These are phyloP conservation scores for Ogataea thermomethanolica DNA, from an alignment of 805 yeast species.

Conservation along the genomic window DNA sequence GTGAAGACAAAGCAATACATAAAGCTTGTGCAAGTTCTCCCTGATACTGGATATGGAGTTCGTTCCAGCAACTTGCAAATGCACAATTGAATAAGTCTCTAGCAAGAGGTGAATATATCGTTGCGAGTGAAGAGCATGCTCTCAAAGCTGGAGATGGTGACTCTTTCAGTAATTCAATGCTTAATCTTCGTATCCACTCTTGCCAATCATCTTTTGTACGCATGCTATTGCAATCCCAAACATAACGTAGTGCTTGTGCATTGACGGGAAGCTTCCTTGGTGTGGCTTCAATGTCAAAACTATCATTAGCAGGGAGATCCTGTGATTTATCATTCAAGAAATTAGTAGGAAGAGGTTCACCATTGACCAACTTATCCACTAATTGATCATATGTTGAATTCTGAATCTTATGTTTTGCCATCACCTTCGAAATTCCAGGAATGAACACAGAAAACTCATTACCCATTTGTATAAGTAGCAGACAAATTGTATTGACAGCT, in stretches of 20 bases:
- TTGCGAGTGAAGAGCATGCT: slow-evolving; percentile 88
- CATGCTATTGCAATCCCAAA: slow-evolving; percentile 90
- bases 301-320: slow-evolving; percentile 39
- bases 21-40: slow-evolving; percentile 84
- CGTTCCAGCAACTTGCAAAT: slow-evolving; percentile 95
- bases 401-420: slow-evolving; percentile 61
- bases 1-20: slow-evolving; percentile 82
- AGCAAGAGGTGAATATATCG: slow-evolving; percentile 83
- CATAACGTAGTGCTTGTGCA: slow-evolving; percentile 61
- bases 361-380: slow-evolving; percentile 70
- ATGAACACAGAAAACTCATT: slow-evolving; percentile 80
- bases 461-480: slow-evolving; percentile 76
- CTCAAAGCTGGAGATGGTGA: slow-evolving; percentile 93
- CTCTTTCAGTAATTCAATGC: slow-evolving; percentile 82
- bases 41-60: slow-evolving; percentile 81
- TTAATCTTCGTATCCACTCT: slow-evolving; percentile 88
- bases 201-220: slow-evolving; percentile 96
- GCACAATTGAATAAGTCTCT: slow-evolving; percentile 90
- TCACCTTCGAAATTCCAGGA: slow-evolving; percentile 70
- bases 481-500: slow-evolving; percentile 75
- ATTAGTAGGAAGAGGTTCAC: slow-evolving; percentile 82
- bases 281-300: slow-evolving; percentile 61
- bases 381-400: slow-evolving; percentile 76
- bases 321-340: slow-evolving; percentile 64
- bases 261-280: slow-evolving; percentile 71